Evolutionary conservation across 2,329 filamentous ascomycete species (phyloP), one percentile per base, ranked within the genome.

Genomic region (Fusarium circinatum): DNA sequence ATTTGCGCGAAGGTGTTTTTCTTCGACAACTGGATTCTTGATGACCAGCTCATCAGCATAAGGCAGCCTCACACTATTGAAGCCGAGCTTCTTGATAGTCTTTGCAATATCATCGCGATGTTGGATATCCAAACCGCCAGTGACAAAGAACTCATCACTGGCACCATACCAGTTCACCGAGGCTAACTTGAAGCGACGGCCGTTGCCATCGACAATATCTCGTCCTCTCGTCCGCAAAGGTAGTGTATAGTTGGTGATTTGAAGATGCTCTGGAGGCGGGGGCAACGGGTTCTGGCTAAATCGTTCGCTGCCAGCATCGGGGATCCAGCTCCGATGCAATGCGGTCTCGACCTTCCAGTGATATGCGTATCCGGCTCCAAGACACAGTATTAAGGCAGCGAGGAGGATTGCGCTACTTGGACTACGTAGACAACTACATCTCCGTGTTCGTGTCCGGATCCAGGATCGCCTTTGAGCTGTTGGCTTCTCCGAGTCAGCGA

Each of bases 161-260:
- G 88, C 91, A 39, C 91, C 91, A 78, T 93, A 93, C 91, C 91
- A 93, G 82, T 93, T 93, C 77, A 92, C 84, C 26, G 89, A 90
- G 24, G 88, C 83, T 13, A 93, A 84, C 82, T 90, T 91, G 81
- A 90, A 89, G 36, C 89, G 86, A 36, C 85, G 84, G 44, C 87
- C 88, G 4, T 83, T 77, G 14, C 85, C 81, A 81, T 93, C 91
- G 60, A 92, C 85, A 34, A 93, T 85, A 71, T 91, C 79, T 48
- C 91, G 86, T 11, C 91, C 91, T 34, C 82, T 80, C 4, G 91
- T 90, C 57, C 85, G 86, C 47, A 93, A 83, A 22, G 91, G 91
- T 48, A 92, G 84, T 51, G 81, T 78, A 80, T 88, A 91, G 32
- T 82, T 82, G 24, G 81, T 63, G 66, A 89, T 85, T 70, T 83